Conservation (phyloP, 1,284 basidiomycete species). For the Chalciporus sp. region DNA sequence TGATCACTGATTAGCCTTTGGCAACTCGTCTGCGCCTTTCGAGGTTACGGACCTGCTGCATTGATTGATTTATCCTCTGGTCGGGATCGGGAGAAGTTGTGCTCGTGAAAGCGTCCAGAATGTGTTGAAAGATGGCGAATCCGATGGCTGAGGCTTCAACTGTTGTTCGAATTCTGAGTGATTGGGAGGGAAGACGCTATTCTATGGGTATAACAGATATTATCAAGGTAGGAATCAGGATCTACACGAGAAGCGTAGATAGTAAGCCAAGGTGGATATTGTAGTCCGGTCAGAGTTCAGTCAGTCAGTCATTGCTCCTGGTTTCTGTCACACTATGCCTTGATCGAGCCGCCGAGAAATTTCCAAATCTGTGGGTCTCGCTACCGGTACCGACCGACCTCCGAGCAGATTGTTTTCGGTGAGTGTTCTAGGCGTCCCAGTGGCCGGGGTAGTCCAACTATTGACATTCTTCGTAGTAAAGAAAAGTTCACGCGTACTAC, state of each 20-base stretch:
- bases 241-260: too few relatives aligned
- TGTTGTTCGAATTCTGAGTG: too few relatives aligned
- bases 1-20: conserved; percentile 5
- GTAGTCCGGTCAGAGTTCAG: too few relatives aligned
- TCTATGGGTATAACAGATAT: too few relatives aligned
- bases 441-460: neutral
- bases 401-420: conserved; percentile 14
- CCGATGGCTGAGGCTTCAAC: neutral
- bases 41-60: conserved; percentile 12
- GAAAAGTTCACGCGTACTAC: neutral
- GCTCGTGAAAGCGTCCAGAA: neutral
- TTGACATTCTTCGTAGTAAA: neutral
- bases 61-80: neutral
- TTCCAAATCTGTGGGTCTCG: too few relatives aligned
- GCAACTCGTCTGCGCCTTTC: neutral
- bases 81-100: neutral
- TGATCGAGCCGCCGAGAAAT: too few relatives aligned
- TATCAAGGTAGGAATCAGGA: too few relatives aligned
- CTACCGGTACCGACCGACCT: too few relatives aligned
- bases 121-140: neutral
- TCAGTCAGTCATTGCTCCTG: too few relatives aligned
- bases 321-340: too few relatives aligned
- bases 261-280: too few relatives aligned
- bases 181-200: too few relatives aligned
- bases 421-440: neutral